A percentile compares a stretch with the other conserved stretches of the same genome.
Conservation (phyloP, 2,329 filamentous ascomycete genomes). For the Periconia macrospinosa region DNA sequence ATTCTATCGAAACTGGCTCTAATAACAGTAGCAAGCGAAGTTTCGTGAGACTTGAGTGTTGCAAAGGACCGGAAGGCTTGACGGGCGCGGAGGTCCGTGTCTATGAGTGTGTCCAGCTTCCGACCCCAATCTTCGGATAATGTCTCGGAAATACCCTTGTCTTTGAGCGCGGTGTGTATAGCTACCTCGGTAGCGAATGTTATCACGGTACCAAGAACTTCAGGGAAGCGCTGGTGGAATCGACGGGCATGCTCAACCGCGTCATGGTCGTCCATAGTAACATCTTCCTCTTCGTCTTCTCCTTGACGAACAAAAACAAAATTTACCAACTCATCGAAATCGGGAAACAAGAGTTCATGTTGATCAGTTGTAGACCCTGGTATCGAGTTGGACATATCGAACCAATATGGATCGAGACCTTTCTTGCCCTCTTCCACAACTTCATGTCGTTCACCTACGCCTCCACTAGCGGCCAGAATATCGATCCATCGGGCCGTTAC, state of each 20-base stretch:
- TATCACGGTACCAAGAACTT: slow-evolving; percentile 69
- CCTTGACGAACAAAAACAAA: slow-evolving; percentile 48
- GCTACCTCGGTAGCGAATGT: slow-evolving; percentile 68
- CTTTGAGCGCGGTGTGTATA: slow-evolving; percentile 58
- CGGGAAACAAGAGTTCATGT: slow-evolving; percentile 38
- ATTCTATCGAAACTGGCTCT: slow-evolving; percentile 50
- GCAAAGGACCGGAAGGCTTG: slow-evolving; percentile 59
- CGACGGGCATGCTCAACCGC: slow-evolving; percentile 28
- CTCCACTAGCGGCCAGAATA: slow-evolving; percentile 74
- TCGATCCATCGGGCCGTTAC: slow-evolving; percentile 84
- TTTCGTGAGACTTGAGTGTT: slow-evolving; percentile 33
- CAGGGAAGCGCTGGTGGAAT: slow-evolving; percentile 39
- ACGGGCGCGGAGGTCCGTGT: slow-evolving; percentile 69
- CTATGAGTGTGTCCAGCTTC: slow-evolving; percentile 72
- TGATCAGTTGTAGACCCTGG: slow-evolving; percentile 25
- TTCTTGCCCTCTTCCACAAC: slow-evolving; percentile 87
- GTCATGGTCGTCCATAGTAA: slow-evolving; percentile 29
- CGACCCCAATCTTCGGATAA: slow-evolving; percentile 83
- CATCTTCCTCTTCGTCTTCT: slow-evolving; percentile 39
- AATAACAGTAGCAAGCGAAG: slow-evolving; percentile 46
- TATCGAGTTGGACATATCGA: slow-evolving; percentile 59
- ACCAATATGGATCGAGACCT: slow-evolving; percentile 80
- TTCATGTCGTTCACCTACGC: slow-evolving; percentile 71
- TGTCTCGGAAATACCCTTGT: slow-evolving; percentile 50
- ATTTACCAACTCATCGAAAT: slow-evolving; percentile 48